Conservation (phyloP, 257 asterid genomes). For the Capsicum pubescens region DNA sequence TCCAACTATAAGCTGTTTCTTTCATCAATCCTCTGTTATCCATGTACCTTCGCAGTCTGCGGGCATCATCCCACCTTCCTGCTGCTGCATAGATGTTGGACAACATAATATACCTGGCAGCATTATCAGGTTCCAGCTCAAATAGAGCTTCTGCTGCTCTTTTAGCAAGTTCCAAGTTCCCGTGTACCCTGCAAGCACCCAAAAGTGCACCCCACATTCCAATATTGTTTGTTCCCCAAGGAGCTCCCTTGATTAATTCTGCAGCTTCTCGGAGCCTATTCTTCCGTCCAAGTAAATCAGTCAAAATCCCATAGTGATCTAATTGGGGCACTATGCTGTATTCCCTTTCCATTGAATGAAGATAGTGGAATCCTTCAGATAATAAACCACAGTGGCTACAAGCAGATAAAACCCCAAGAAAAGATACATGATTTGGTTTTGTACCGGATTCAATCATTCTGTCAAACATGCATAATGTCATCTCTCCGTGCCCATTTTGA, state of each 20-base stretch:
- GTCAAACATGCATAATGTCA: conserved; percentile 51
- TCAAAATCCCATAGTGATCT: too few species aligned
- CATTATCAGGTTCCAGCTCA: conserved; percentile 65
- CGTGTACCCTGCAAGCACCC: conserved; percentile 59
- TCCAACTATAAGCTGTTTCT: conserved; percentile 70
- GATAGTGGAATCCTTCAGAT: conserved; percentile 48
- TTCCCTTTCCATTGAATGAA: conserved; percentile 52
- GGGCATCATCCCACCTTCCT: conserved; percentile 60
- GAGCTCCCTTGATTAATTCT: conserved; percentile 53
- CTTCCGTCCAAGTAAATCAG: too few species aligned
- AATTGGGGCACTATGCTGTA: conserved; percentile 46
- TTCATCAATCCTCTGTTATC: conserved; percentile 53
- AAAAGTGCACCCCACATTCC: conserved; percentile 81
- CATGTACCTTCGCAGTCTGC: conserved; percentile 45
- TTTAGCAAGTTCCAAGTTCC: conserved; percentile 52
- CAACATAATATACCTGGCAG: conserved; percentile 63
- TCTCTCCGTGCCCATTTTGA: conserved; percentile 59
- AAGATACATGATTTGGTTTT: conserved; percentile 54
- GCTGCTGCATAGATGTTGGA: conserved; percentile 59
- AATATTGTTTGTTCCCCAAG: conserved; percentile 42
- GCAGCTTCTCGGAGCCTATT: too few species aligned
- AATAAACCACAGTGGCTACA: conserved; percentile 70
- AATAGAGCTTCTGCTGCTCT: conserved; percentile 61
- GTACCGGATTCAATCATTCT: conserved; percentile 45
- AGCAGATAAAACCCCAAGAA: conserved; percentile 64